Base-by-base conservation (phyloP, 2,329 filamentous ascomycete genomes). In the Lasiodiplodia sp. region DNA sequence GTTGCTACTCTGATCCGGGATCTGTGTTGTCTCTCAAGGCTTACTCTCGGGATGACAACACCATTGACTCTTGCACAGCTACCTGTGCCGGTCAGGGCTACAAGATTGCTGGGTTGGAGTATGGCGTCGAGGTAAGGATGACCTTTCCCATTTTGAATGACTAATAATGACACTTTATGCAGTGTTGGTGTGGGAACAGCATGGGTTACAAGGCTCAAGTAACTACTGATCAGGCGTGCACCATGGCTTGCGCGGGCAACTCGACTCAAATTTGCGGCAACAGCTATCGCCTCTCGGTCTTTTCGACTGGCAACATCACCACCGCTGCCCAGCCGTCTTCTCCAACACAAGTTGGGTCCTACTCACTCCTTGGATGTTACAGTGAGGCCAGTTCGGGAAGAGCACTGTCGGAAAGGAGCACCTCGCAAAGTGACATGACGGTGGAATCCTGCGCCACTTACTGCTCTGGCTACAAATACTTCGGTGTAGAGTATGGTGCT, bases 401-500 rank as follows among this genome's bases (percentile, higher is more conserved):
- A 58, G 75, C 76, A 16, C 70, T 79, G 2, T 65, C 70, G 4
- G 74, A 31, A 4, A 72, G 71, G 51, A 63, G 69, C 25, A 76
- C 73, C n/a, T 68, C 73, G 63, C 72, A 71, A 18, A 63, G 70
- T 23, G 72, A 69, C 58, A 80, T 83, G 79, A 80, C 82, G 7
- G 72, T 83, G 16, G 79, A 82, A 44, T 74, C 72, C 68, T 83
- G 81, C 70, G 77, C 77, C 1, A 69, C 71, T 51, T 81, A 72
- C 72, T 79, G 77, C 74, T 69, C 69, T 21, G 73, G 70, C n/a
- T 81, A 78, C 70, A 68, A 72, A 52, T 82, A 76, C 70, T 82
- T 81, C 57, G 81, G 80, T 25, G 72, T 79, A 28, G 79, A 82
- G 69, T 80, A 78, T 66, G 74, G 72, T 3, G 69, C 69, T 10